Evolutionary conservation across 2,329 filamentous ascomycete species (phyloP).

Genomic region (Rhynchosporium graminicola): DNA sequence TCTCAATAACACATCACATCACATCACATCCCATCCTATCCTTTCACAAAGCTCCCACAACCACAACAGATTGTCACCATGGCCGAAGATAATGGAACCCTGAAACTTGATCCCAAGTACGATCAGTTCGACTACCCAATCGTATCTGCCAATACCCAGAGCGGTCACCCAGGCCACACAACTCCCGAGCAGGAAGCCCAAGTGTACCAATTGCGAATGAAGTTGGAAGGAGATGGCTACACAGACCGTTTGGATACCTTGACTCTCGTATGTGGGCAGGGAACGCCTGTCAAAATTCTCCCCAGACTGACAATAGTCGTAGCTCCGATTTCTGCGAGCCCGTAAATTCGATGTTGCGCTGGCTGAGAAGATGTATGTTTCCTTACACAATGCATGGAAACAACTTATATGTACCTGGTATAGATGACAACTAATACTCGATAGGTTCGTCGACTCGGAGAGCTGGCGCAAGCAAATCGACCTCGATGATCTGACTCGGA

Average conservation of each 20-base stretch:
- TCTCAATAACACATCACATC: constrained; percentile 5
- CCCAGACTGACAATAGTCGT: constrained; percentile 18
- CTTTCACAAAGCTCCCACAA: neutral
- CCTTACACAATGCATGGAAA: constrained; percentile 6
- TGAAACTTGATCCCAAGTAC: constrained; percentile 80
- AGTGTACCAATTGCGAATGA: constrained; percentile 78
- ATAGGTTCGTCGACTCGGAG: constrained; percentile 87
- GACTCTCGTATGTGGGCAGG: constrained; percentile 68
- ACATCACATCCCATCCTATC: constrained; percentile 12
- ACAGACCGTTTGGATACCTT: constrained; percentile 87
- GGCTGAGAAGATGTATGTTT: constrained; percentile 83
- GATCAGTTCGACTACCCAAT: constrained; percentile 94
- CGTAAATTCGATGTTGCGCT: constrained; percentile 89
- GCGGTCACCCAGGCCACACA: constrained; percentile 86
- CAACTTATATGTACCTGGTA: neutral
- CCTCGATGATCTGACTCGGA: constrained; percentile 77
- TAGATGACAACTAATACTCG: constrained; percentile 19
- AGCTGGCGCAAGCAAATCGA: constrained; percentile 87
- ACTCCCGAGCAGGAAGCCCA: constrained; percentile 85
- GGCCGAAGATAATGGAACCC: constrained; percentile 30
- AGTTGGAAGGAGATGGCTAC: constrained; percentile 82
- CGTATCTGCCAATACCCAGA: constrained; percentile 66
- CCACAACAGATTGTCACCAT: constrained; percentile 27
- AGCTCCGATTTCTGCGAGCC: constrained; percentile 89
- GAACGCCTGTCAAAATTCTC: no score